Conservation (phyloP, 2,329 filamentous ascomycete genomes). For the Sarocladium brachiariae region DNA sequence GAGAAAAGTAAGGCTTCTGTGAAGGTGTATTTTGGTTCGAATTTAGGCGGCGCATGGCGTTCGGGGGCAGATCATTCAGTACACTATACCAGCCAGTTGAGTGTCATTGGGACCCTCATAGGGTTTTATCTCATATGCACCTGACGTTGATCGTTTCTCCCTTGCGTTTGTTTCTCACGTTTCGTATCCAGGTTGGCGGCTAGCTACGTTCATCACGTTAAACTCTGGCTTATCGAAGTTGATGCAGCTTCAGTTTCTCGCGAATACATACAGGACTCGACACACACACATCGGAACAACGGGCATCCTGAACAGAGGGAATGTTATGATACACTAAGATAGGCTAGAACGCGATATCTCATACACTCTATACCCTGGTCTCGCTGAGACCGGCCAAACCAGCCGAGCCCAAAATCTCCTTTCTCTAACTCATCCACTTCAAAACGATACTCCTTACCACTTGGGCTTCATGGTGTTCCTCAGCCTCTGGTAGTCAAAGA, state of each 20-base stretch:
- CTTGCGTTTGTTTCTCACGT: no score
- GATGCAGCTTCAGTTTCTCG: no score
- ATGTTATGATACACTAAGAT: conserved; percentile 44
- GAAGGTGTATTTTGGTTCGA: not conserved
- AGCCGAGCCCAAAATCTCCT: conserved; percentile 16
- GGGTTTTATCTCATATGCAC: no score
- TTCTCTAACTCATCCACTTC: conserved; percentile 31
- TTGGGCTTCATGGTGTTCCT: conserved; percentile 85
- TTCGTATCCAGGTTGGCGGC: no score
- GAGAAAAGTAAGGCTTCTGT: no score
- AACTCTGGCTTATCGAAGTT: no score
- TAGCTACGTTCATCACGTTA: no score
- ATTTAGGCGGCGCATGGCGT: conserved; percentile 6
- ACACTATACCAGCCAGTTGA: not conserved
- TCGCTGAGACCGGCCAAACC: conserved; percentile 27
- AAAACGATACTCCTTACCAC: conserved; percentile 35
- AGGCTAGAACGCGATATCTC: conserved; percentile 45
- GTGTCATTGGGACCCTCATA: not conserved
- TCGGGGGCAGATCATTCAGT: not conserved
- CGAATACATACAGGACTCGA: no score
- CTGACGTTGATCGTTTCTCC: no score
- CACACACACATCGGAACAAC: no score
- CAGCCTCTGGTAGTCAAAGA: conserved; percentile 71
- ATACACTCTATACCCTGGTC: conserved; percentile 49
- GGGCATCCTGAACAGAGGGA: conserved; percentile 33